Evolutionary conservation across 2,329 filamentous ascomycete species (phyloP).

Genomic region (Cercospora sesami): DNA sequence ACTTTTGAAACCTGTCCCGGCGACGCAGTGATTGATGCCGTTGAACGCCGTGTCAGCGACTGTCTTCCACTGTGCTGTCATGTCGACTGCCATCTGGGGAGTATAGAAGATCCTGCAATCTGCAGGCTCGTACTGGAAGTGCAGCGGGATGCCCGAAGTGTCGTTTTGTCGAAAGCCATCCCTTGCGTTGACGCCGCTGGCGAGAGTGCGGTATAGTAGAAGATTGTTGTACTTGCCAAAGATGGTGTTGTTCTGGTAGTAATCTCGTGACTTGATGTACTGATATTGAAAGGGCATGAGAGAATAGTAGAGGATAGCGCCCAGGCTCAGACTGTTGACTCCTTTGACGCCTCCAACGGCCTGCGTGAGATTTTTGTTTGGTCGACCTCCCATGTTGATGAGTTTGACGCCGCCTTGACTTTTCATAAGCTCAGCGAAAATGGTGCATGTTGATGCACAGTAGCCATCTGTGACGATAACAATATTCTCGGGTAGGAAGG

Average conservation of each 20-base stretch:
- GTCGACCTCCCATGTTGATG: slow-evolving; percentile 47
- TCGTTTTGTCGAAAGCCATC: slow-evolving; percentile 39
- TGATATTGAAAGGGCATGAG: slow-evolving; percentile 30
- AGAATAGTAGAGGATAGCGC: slow-evolving; percentile 28
- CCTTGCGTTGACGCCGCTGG: slow-evolving; percentile 33
- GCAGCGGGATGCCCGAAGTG: slow-evolving; percentile 47
- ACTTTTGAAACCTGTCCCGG: slow-evolving; percentile 22
- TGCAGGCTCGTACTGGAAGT: slow-evolving; percentile 51
- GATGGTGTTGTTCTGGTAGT: slow-evolving; percentile 33
- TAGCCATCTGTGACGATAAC: slow-evolving; percentile 52
- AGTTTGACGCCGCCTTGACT: slow-evolving; percentile 47
- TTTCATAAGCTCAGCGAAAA: slow-evolving; percentile 49
- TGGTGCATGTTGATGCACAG: slow-evolving; percentile 50
- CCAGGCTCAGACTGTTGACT: slow-evolving; percentile 37
- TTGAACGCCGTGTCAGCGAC: slow-evolving; percentile 39
- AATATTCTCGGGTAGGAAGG: slow-evolving; percentile 60
- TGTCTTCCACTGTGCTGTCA: slow-evolving; percentile 51
- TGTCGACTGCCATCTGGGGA: slow-evolving; percentile 50
- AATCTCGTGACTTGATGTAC: slow-evolving; percentile 28
- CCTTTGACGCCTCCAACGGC: slow-evolving; percentile 50
- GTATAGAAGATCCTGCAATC: slow-evolving; percentile 57
- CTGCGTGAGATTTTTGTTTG: slow-evolving; percentile 46
- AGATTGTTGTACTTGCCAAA: slow-evolving; percentile 35
- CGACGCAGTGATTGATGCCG: slow-evolving; percentile 36
- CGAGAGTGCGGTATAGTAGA: slow-evolving; percentile 28